phyloP scores from a whole-genome alignment of 2,329 filamentous ascomycete genomes.

The Cytospora chrysosperma region DNA sequence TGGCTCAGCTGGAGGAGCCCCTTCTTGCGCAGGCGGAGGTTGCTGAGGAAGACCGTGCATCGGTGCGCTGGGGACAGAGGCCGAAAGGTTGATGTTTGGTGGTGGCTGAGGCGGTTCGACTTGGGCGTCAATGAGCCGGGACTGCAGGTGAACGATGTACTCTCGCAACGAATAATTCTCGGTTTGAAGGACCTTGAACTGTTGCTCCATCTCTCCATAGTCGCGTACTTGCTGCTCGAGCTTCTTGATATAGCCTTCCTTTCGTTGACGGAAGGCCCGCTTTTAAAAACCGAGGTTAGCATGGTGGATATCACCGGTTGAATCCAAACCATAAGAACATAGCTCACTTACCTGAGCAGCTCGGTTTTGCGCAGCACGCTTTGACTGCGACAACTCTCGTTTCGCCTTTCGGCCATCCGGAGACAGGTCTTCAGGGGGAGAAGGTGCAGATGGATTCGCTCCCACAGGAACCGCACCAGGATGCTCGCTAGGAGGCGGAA shows the following conservation, averaged over 20 bases:
- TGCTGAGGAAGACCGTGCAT: constrained; percentile 16
- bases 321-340: constrained; percentile 1
- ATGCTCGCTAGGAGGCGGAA: constrained; percentile 29
- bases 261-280: constrained; percentile 95
- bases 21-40: constrained; percentile 13
- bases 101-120: constrained; percentile 84
- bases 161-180: constrained; percentile 91
- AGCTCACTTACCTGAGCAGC: constrained; percentile 79
- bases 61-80: constrained; percentile 3
- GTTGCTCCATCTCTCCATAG: constrained; percentile 70
- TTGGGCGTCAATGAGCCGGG: constrained; percentile 77
- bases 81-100: constrained; percentile 68
- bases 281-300: constrained; percentile 38
- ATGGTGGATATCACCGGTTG: constrained; percentile 26
- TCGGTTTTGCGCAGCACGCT: constrained; percentile 93
- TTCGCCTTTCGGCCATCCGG: constrained; percentile 73
- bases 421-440: constrained; percentile 30
- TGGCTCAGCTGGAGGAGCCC: constrained; percentile 21
- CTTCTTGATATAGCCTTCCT: constrained; percentile 97
- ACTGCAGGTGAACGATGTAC: constrained; percentile 89
- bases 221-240: constrained; percentile 91
- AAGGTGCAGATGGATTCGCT: constrained; percentile 27
- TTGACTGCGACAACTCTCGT: constrained; percentile 89
- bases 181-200: constrained; percentile 75
- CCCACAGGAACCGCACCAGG: constrained; percentile 34